Evolutionary conservation across 768 basidiomycete species (phyloP), one percentile per base, ranked within the genome.

Genomic region (Nevesoporus exiguus): DNA sequence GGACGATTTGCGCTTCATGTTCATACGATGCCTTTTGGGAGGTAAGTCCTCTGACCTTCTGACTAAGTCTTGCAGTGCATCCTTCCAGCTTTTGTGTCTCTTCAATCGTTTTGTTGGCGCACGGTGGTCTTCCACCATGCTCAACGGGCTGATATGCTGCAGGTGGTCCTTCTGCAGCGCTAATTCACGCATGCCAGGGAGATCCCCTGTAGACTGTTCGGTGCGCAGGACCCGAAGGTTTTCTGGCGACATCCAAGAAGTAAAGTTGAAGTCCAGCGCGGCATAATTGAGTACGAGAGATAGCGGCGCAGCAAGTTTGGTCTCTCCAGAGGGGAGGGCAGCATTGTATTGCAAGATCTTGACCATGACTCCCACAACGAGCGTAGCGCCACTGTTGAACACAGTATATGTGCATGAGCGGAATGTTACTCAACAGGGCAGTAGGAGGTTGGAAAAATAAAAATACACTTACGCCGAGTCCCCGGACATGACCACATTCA

Each of bases 201-300:
- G 75, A 68, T 90, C 82, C 0, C 88, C 83, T 14, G 88, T 85
- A 1, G 93, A 93, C 65, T 93, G 90, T 68, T 98, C 95, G 3
- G 88, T 82, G 49, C 88, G 82, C 14, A 98, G 76, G 27, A 96
- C 88, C 5, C 83, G 85, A 52, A 98, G 77, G 68, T 98, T 85
- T 19, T 80, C 80, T 9, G 85, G 84, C 0, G 89, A 81, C 92
- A 94, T 93, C 96, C 96, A 98, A 21, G 94, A 96, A 0, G 93
- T 93, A 65, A 96, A 98, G 69, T 98, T 98, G 76, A 99, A 98
- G 70, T 98, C 95, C 42, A 98, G 80, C 24, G 89, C 90, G 0
- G 95, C 83, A 70, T 98, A 99, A 60, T 84, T 92, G 50, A 96
- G 81, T 27, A 97, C 85, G 54, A 98, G 77, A 1, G 90, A 89